Base-by-base conservation (phyloP, 495 filamentous ascomycete species). In the Cenococcum geophilum region DNA sequence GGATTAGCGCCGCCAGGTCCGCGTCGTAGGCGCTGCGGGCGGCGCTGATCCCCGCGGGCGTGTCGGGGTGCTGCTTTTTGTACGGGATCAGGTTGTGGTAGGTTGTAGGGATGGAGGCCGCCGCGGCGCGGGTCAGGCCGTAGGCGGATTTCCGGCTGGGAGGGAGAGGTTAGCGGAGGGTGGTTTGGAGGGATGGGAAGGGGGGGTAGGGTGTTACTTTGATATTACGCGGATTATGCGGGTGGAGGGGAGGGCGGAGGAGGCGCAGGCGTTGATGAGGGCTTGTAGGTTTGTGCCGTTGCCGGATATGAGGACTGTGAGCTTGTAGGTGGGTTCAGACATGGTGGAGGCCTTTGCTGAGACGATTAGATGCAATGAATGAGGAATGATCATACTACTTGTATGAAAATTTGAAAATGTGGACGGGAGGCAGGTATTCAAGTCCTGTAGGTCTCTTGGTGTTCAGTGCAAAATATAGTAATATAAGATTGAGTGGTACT, bases 251-350 rank as follows among this genome's bases (percentile, higher is more conserved):
- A 89, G 80, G 8, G 73, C 67, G 21, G 75, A 73, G 18, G 77
- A 73, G 35, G 75, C 72, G 50, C 81, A 76, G 51, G 87, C 86
- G 73, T 95, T 87, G 68, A 96, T 93, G 42, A 96, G 80, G 35
- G 91, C 91, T 77, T 95, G 91, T 23, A 97, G 83, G 71, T 97
- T 97, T 52, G 88, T 83, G 63, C 92, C 92, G 64, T 80, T 84
- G 70, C 89, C 92, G 59, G 86, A 92, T 55, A 90, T 88, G 58
- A 89, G 80, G 57, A 89, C 79, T 42, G 83, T 83, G 48, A 86
- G 72, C 34, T 62, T 61, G 56, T 50, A 65, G 14, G 40, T 21
- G 1, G 52, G 43, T 0, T 47, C 12, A 43, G 61, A 42, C 61
- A 64, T 68, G 21, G 43, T 57, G 21, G 1, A 0, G 22, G 11